Evolutionary conservation across 306 rosid species (phyloP), one percentile per base, ranked within the genome.

Genomic region (Crotalaria pallida): DNA sequence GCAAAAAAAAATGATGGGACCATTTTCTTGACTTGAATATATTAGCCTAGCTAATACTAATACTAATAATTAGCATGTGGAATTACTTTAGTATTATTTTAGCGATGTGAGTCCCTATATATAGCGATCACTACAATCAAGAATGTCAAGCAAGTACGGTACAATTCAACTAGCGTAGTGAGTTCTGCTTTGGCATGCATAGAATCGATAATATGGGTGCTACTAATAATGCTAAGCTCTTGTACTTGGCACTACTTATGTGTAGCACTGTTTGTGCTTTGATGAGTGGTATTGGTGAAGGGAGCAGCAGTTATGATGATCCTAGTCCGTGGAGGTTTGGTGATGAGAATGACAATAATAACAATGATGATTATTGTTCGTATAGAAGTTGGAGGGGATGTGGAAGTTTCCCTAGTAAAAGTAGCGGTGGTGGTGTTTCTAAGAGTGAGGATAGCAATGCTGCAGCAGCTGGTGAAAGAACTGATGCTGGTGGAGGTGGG

Each of bases 321-420:
- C 78, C 82, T 58, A 80, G 64, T 69, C 24, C 24, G 0, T 55
- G 81, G 85, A 65, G 76, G 67, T 51, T 12, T 69, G 64, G 49
- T 27, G 69, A 10, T 13, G 74, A 64, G 10, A 12, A 55, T 49
- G 69, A 69, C 3, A 10, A 64, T 16, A 12, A 55, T 49, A 72
- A 69, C 3, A 10, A 19, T 36, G 67, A 57, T 22, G 66, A 79
- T 29, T 23, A 77, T 60, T 77, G 79, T 58, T 59, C 75, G 8
- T 51, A 77, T 58, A 41, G 49, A 41, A 84, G 75, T 72, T 84
- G 83, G 85, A 80, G 85, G 63, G 75, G 88, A 0, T 84, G 88
- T 33, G 85, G 88, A 26, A 84, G 83, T 77, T 80, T 73, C 74
- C 29, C 7, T 66, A 79, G 81, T 17, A 65, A 57, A 65, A 79